These are phyloP conservation scores for Thermothelomyces thermophilus DNA, from an alignment of 2,329 filamentous ascomycete genomes.

Conservation along the genomic window DNA sequence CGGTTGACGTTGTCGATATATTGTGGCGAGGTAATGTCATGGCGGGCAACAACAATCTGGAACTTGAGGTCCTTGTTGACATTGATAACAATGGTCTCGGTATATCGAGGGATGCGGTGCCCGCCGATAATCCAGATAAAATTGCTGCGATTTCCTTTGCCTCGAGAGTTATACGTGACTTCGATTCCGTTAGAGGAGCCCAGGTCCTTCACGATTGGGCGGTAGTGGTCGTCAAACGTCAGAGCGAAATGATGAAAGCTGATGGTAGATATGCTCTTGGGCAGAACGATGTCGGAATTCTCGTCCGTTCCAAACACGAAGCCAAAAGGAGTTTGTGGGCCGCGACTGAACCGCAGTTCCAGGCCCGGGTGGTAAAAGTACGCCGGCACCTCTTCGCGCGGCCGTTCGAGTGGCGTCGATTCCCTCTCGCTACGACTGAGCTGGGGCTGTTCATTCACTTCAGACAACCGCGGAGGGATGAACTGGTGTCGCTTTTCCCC, in stretches of 20 bases:
- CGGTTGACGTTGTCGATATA: conserved; percentile 6
- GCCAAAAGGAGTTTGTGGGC: neutral
- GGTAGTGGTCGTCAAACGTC: conserved; percentile 5
- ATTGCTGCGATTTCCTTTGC: neutral
- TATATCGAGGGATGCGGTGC: neutral
- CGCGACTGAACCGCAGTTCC: neutral
- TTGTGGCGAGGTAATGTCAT: neutral
- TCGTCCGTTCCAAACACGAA: neutral
- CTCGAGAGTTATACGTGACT: conserved; percentile 1
- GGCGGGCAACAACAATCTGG: conserved; percentile 2
- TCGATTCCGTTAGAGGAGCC: neutral
- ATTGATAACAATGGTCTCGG: neutral
- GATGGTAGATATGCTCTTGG: neutral
- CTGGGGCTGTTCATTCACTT: neutral
- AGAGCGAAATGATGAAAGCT: neutral
- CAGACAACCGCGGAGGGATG: neutral
- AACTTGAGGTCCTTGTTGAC: neutral
- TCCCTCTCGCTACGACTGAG: neutral
- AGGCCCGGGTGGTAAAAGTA: neutral
- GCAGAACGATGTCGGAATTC: neutral
- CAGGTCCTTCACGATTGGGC: neutral
- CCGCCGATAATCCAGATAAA: conserved; percentile 6
- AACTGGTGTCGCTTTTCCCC: neutral
- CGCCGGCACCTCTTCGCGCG: neutral
- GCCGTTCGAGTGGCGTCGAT: neutral